Conservation (phyloP, 2,329 filamentous ascomycete species). For the Hymenoscyphus salicellus region DNA sequence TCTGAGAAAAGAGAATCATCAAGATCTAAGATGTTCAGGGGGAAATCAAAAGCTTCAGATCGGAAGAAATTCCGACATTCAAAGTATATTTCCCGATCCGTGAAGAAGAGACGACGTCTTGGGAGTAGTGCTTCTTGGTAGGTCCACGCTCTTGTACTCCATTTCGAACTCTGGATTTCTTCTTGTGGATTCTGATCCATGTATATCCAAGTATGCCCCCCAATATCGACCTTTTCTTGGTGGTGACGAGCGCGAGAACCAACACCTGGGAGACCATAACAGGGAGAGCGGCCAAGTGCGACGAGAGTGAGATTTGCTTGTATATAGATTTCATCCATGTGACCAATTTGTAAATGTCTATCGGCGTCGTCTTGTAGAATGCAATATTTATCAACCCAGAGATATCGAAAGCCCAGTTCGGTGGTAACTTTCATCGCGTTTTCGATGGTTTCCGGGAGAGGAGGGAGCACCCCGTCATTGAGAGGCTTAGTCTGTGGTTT, state of each 20-base stretch:
- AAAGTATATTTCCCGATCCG: slow-evolving; percentile 7
- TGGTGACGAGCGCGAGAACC: slow-evolving; percentile 1
- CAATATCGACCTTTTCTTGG: slow-evolving; percentile 2
- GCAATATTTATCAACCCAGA: slow-evolving; percentile 36
- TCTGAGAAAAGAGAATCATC: no score
- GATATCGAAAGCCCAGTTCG: slow-evolving; percentile 27
- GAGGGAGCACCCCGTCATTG: no score
- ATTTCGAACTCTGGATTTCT: slow-evolving; percentile 8
- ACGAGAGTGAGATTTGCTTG: slow-evolving; percentile 24
- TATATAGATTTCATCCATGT: slow-evolving; percentile 31
- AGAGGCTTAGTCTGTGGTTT: no score
- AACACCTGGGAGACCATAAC: slow-evolving; percentile 28
- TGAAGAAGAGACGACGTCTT: slow-evolving; percentile 7
- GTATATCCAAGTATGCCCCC: slow-evolving; percentile 2
- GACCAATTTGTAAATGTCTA: slow-evolving; percentile 10
- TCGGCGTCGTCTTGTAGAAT: slow-evolving; percentile 27
- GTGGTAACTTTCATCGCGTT: slow-evolving; percentile 25
- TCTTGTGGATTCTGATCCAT: not conserved
- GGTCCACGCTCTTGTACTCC: slow-evolving; percentile 18
- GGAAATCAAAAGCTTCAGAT: not conserved
- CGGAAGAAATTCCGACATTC: not conserved
- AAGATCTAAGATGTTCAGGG: not conserved
- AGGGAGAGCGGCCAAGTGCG: slow-evolving; percentile 18
- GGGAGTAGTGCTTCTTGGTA: slow-evolving; percentile 16
- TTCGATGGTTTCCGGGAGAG: slow-evolving; percentile 14